phyloP scores from a whole-genome alignment of 2,329 filamentous ascomycete genomes.

The Thyridium curvatum region DNA sequence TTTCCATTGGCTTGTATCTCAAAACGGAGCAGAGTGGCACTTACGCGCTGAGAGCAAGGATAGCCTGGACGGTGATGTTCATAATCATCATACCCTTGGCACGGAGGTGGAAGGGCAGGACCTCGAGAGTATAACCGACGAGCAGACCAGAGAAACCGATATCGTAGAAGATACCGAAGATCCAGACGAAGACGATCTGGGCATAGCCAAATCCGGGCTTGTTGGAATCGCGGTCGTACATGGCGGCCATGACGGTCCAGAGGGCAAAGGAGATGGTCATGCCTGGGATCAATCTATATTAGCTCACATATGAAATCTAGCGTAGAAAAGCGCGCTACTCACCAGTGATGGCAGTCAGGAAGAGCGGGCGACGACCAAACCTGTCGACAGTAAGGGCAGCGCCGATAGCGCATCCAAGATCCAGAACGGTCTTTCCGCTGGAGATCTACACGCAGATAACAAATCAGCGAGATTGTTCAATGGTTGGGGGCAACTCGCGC shows the following conservation, averaged over 20 bases:
- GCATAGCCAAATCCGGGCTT: constrained; percentile 37
- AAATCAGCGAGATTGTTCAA: too few relatives aligned
- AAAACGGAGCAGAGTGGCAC: not conserved
- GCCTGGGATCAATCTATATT: constrained; percentile 25
- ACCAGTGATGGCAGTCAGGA: constrained; percentile 32
- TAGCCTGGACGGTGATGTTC: constrained; percentile 11
- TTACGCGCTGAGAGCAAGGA: constrained; percentile 8
- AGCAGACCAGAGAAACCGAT: constrained; percentile 48
- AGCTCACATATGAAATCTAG: too few relatives aligned
- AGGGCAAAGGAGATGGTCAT: constrained; percentile 19
- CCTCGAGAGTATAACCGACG: constrained; percentile 45
- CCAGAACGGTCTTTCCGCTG: constrained; percentile 2
- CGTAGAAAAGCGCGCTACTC: too few relatives aligned
- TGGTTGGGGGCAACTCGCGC: too few relatives aligned
- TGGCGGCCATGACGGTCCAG: constrained; percentile 40
- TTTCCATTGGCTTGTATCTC: too few relatives aligned
- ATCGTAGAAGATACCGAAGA: constrained; percentile 49
- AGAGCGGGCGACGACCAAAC: constrained; percentile 41
- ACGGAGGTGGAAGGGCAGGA: constrained; percentile 46
- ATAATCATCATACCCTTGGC: constrained; percentile 33
- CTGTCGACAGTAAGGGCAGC: constrained; percentile 30
- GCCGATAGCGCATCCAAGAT: constrained; percentile 38
- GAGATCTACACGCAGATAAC: too few relatives aligned
- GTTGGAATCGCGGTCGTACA: constrained; percentile 35
- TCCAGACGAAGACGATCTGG: constrained; percentile 48